Percentiles rank a stretch among this genome's conserved stretches.
Evolutionary conservation across 768 basidiomycete species (phyloP).

Genomic region (Pleurotus eryngii): DNA sequence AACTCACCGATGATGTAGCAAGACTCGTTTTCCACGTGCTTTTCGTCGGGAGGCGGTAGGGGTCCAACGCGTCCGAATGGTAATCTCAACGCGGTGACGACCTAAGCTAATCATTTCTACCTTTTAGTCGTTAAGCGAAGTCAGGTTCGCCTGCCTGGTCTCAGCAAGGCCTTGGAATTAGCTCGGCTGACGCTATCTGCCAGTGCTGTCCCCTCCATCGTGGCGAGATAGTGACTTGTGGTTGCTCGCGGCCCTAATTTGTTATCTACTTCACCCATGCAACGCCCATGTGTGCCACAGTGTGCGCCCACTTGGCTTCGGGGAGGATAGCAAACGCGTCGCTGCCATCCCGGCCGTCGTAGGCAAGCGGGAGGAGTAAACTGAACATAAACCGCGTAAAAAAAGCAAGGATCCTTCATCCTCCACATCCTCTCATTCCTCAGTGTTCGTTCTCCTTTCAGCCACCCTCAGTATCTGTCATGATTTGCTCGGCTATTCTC

Average conservation of each 20-base stretch:
- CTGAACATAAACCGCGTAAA: not conserved
- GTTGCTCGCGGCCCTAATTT: not conserved
- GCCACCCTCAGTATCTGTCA: not conserved
- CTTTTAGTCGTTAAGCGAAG: constrained; percentile 6
- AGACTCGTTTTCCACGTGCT: constrained; percentile 1
- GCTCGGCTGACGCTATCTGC: not conserved
- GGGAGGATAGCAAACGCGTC: not conserved
- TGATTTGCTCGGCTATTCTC: constrained; percentile 2
- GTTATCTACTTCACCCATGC: constrained; percentile 5
- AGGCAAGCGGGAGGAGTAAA: not conserved
- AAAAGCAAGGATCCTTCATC: not conserved
- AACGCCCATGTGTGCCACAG: not conserved
- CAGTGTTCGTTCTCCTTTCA: not conserved
- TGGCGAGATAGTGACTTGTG: not conserved
- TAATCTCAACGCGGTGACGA: constrained; percentile 1
- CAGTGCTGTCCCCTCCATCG: not conserved
- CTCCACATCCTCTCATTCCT: not conserved
- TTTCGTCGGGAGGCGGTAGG: not conserved
- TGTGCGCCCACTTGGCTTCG: constrained; percentile 2
- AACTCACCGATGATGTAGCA: no score
- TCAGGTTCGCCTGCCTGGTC: not conserved
- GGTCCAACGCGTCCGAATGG: not conserved
- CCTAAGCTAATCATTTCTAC: not conserved
- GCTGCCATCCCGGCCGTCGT: constrained; percentile 1
- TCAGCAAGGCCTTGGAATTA: not conserved